A percentile compares a stretch with the other conserved stretches of the same genome.
Evolutionary conservation across 192 early-diverging fungal genomes (phyloP).

Genomic region (Dissophora globulifera): DNA sequence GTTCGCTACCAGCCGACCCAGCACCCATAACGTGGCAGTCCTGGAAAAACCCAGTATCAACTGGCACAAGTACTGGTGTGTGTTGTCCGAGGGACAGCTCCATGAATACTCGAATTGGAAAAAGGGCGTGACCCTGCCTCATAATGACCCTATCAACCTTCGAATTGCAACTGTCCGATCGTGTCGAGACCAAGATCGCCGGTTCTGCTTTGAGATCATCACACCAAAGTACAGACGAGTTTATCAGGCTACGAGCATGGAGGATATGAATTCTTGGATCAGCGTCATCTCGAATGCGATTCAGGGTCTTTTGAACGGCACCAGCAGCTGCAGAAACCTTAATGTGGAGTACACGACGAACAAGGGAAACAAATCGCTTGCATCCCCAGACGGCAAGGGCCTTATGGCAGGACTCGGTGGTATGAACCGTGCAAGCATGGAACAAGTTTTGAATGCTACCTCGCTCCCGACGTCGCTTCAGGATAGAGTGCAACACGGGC

Average conservation of each 20-base stretch:
- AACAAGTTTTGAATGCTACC: slow-evolving; percentile 24
- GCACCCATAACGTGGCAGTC: slow-evolving; percentile 34
- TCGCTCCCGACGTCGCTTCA: slow-evolving; percentile 40
- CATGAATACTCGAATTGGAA: slow-evolving; percentile 75
- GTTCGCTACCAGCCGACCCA: slow-evolving; percentile 64
- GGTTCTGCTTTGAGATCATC: slow-evolving; percentile 79
- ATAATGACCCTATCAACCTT: slow-evolving; percentile 69
- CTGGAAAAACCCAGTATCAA: slow-evolving; percentile 43
- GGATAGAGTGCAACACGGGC: slow-evolving; percentile 35
- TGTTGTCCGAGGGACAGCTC: slow-evolving; percentile 68
- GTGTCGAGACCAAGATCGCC: slow-evolving; percentile 68
- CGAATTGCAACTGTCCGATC: slow-evolving; percentile 75
- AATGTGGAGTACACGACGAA: slow-evolving; percentile 14
- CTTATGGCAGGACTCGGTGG: slow-evolving; percentile 22
- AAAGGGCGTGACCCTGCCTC: slow-evolving; percentile 58
- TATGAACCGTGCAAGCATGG: slow-evolving; percentile 27
- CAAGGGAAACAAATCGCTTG: neutral
- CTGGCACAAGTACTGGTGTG: slow-evolving; percentile 68
- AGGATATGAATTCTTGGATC: slow-evolving; percentile 78
- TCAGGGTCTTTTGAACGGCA: slow-evolving; percentile 68
- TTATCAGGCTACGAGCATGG: slow-evolving; percentile 74
- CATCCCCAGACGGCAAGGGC: slow-evolving; percentile 14
- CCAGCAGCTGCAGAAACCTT: slow-evolving; percentile 53
- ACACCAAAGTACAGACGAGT: slow-evolving; percentile 66
- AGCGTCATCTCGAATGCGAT: slow-evolving; percentile 74